Base-by-base conservation (phyloP, 2,329 filamentous ascomycete genomes). In the Phialophora tarda region DNA sequence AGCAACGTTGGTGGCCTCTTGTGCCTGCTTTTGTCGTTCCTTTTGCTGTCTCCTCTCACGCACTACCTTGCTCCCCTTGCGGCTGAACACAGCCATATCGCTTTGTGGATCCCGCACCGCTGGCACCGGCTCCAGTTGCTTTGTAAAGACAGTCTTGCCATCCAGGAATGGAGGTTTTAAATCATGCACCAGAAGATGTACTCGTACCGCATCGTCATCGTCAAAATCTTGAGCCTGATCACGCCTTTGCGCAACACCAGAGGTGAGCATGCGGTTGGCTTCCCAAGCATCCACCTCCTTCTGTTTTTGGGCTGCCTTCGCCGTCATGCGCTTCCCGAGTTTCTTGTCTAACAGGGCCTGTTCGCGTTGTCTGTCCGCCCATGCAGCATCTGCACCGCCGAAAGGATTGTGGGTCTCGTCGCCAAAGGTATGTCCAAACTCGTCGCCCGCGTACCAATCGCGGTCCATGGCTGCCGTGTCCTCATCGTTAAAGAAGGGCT, bases 281-380 rank as follows among this genome's bases (percentile, higher is more conserved):
- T 99, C 96, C 95, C 95, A 99, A 0, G 93, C 94, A 79, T 99
- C 95, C 51, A 95, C 93, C 75, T 99, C 95, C 76, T 91, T 93
- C 77, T 97, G 92, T 73, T 93, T 91, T 78, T 97, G 92, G 65
- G 92, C 84, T 67, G 89, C 89, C 59, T 91, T 86, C 53, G 90
- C 90, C 75, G 88, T 92, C 76, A 90, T 84, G 3, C 87, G 84
- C 73, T 86, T 89, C 60, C 85, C 89, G 4, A 88, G 84, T 81
- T 95, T 95, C 83, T 92, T 95, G 78, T 96, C 91, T 8, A 88
- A 84, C 76, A 93, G 80, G 14, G 88, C 89, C 17, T 85, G 85
- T 78, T 96, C 92, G 26, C 85, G 83, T 74, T 92, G 87, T 75
- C 91, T 88, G 69, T 93, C 92, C 78, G 89, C 89, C 77, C 89